Evolutionary conservation across 2,329 filamentous ascomycete species (phyloP).

Genomic region (Didymella arachidicola): DNA sequence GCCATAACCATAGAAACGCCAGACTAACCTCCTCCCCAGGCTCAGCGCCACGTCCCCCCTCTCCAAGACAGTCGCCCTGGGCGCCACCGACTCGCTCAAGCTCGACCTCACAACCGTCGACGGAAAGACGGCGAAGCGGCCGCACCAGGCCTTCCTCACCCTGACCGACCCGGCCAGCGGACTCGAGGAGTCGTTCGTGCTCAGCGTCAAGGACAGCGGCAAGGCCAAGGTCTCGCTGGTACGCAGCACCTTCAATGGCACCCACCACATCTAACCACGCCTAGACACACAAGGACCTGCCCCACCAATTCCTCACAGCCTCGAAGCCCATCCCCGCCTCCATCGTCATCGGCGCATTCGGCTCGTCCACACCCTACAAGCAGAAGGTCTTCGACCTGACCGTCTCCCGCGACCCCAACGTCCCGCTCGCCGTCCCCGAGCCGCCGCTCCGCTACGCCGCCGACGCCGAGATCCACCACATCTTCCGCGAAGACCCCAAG

Average conservation of each 20-base stretch:
- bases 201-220: constrained; percentile 85
- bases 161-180: constrained; percentile 77
- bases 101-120: constrained; percentile 83
- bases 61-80: constrained; percentile 69
- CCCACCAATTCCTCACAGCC: constrained; percentile 77
- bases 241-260: constrained; percentile 47
- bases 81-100: constrained; percentile 77
- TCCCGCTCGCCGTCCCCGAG: constrained; percentile 67
- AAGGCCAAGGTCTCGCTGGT: constrained; percentile 88
- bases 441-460: constrained; percentile 83
- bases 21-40: constrained; percentile 38
- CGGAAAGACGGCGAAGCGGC: constrained; percentile 77
- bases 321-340: constrained; percentile 76
- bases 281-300: constrained; percentile 88
- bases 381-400: constrained; percentile 76
- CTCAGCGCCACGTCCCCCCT: constrained; percentile 63
- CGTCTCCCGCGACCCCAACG: constrained; percentile 69
- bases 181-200: constrained; percentile 85
- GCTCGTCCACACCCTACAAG: constrained; percentile 72
- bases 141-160: constrained; percentile 92
- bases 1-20: constrained; percentile 10
- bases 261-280: constrained; percentile 34
- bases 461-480: constrained; percentile 85
- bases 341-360: constrained; percentile 86
- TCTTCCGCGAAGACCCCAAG: constrained; percentile 80